Percentiles rank a stretch among this genome's conserved stretches.
Conservation (phyloP, 2,329 filamentous ascomycete species). For the Epichloe sp. region DNA sequence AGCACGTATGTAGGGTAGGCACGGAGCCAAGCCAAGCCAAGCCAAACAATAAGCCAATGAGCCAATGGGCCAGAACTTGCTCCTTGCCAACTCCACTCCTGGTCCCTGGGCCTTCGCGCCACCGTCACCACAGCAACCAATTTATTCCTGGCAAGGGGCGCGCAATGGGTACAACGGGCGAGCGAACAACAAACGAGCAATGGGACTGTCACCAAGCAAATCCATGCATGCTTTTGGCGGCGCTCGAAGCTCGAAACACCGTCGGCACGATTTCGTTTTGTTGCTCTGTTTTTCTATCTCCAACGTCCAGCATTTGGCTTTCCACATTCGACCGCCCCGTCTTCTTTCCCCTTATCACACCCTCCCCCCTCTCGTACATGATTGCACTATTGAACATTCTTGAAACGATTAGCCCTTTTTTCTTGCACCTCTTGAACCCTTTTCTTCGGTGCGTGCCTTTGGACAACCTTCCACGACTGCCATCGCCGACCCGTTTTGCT, state of each 20-base stretch:
- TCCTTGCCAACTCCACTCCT: neutral
- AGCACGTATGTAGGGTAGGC: no score
- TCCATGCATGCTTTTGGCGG: neutral
- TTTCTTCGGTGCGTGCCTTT: neutral
- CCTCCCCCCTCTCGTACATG: neutral
- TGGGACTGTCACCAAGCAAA: conserved; percentile 3
- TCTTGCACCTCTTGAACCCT: conserved; percentile 1
- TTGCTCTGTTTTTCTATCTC: neutral
- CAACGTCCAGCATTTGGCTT: neutral
- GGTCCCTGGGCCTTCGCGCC: neutral
- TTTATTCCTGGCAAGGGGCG: neutral
- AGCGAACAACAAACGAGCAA: conserved; percentile 8
- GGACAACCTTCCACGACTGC: neutral
- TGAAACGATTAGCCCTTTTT: conserved; percentile 5
- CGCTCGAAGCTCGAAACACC: neutral
- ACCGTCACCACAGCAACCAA: conserved; percentile 2
- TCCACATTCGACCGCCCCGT: neutral
- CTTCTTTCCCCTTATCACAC: neutral
- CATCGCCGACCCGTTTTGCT: neutral
- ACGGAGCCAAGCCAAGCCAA: no score
- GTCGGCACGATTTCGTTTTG: neutral
- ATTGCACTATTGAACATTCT: conserved; percentile 5
- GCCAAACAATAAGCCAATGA: no score
- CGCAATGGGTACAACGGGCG: neutral
- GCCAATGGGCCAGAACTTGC: no score